These are phyloP conservation scores for Tylopilus sp. DNA, from an alignment of 1,284 basidiomycete genomes.

Conservation along the genomic window DNA sequence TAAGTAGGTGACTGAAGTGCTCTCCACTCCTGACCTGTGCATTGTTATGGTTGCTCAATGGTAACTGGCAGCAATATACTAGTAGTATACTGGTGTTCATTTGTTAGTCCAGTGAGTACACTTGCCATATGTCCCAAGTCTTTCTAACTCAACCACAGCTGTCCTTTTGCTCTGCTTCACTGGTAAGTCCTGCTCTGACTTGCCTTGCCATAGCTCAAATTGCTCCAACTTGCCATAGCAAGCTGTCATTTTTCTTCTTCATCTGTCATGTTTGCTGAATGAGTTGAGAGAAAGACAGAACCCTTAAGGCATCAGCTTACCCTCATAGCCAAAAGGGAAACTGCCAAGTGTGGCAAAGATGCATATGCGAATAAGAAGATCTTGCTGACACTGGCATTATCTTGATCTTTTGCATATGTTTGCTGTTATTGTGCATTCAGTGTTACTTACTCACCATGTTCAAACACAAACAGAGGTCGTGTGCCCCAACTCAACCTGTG, in stretches of 20 bases:
- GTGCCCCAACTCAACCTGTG: conserved; percentile 76
- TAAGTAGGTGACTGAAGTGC: too few species aligned
- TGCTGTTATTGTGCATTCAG: not conserved
- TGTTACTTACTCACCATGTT: conserved; percentile 15
- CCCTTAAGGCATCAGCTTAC: conserved; percentile 75
- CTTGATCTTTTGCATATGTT: conserved; percentile 72
- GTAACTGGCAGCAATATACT: too few species aligned
- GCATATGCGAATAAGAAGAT: conserved; percentile 72
- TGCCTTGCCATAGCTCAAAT: not conserved
- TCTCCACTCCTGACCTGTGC: too few species aligned
- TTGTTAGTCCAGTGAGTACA: conserved; percentile 27
- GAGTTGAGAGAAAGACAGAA: conserved; percentile 60
- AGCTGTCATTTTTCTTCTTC: conserved; percentile 64
- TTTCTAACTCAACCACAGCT: conserved; percentile 44
- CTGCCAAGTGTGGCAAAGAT: conserved; percentile 47
- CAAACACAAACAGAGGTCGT: conserved; percentile 75
- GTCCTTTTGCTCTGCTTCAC: conserved; percentile 46
- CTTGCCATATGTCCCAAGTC: not conserved
- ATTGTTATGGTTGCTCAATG: too few species aligned
- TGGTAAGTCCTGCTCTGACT: conserved; percentile 15
- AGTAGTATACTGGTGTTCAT: too few species aligned
- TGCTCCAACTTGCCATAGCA: conserved; percentile 10
- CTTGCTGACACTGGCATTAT: conserved; percentile 75
- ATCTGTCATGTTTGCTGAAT: conserved; percentile 55
- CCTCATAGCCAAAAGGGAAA: conserved; percentile 55